A percentile compares a stretch with the other conserved stretches of the same genome.
phyloP scores from a whole-genome alignment of 208 protist species.

The Leptomonas pyrrhocoris region DNA sequence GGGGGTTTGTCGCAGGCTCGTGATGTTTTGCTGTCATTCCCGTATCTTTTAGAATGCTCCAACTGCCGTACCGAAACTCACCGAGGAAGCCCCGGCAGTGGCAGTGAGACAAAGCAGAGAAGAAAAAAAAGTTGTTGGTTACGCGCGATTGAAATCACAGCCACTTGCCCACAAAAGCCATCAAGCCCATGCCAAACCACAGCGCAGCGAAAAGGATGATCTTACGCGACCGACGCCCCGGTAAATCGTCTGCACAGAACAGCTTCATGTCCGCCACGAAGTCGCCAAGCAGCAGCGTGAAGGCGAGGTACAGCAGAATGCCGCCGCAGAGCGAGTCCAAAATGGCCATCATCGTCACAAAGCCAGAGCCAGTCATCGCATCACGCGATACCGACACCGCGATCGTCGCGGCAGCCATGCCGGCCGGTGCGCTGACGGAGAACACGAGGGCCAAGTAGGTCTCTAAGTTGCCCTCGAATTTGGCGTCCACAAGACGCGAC shows the following conservation, averaged over 20 bases:
- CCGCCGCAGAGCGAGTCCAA: constrained; percentile 65
- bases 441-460: constrained; percentile 48
- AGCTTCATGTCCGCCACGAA: constrained; percentile 44
- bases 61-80: too few relatives aligned
- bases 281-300: constrained; percentile 63
- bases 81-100: too few relatives aligned
- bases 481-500: constrained; percentile 61
- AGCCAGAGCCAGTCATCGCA: constrained; percentile 40
- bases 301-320: constrained; percentile 76
- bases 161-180: constrained; percentile 57
- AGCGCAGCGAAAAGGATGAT: constrained; percentile 32
- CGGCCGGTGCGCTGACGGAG: constrained; percentile 48
- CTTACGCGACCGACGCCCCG: constrained; percentile 15
- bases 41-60: too few relatives aligned
- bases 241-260: constrained; percentile 26
- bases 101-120: not conserved
- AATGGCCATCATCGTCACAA: constrained; percentile 46
- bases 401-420: constrained; percentile 37
- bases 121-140: not conserved
- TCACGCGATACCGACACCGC: constrained; percentile 32
- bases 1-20: too few relatives aligned
- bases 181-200: constrained; percentile 53
- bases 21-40: too few relatives aligned
- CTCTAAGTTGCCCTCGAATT: constrained; percentile 43
- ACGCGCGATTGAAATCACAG: constrained; percentile 14